Conservation (phyloP, 805 yeast genomes). For the Myxozyma vanderwaltii region DNA sequence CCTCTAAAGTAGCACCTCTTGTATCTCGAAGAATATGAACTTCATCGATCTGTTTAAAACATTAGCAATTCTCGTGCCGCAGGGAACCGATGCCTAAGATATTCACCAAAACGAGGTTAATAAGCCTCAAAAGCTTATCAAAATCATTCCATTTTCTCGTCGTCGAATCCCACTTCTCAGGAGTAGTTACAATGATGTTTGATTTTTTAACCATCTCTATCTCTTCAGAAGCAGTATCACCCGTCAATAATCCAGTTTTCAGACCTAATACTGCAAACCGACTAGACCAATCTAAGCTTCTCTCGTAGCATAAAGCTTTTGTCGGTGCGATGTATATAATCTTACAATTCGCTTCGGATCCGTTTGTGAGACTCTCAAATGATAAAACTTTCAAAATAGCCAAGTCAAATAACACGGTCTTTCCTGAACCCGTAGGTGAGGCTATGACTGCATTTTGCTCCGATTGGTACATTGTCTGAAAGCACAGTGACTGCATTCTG, state of each 20-base stretch:
- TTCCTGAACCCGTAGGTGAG: slow-evolving; percentile 64
- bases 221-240: slow-evolving; percentile 54
- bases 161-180: slow-evolving; percentile 63
- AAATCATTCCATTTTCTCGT: slow-evolving; percentile 56
- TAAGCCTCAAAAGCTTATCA: slow-evolving; percentile 44
- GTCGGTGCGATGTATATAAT: slow-evolving; percentile 60
- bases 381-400: slow-evolving; percentile 46
- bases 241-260: slow-evolving; percentile 55
- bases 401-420: slow-evolving; percentile 57
- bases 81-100: slow-evolving; percentile 69
- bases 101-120: slow-evolving; percentile 49
- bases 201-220: slow-evolving; percentile 52
- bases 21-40: slow-evolving; percentile 50
- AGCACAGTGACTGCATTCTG: slow-evolving; percentile 55
- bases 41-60: slow-evolving; percentile 57
- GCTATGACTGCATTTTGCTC: slow-evolving; percentile 51
- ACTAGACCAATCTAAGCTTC: slow-evolving; percentile 50
- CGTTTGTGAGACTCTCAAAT: background rate
- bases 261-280: slow-evolving; percentile 48
- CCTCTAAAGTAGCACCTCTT: slow-evolving; percentile 56
- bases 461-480: slow-evolving; percentile 43
- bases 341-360: slow-evolving; percentile 26
- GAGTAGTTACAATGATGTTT: slow-evolving; percentile 59
- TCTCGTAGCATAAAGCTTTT: slow-evolving; percentile 58
- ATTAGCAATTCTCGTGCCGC: slow-evolving; percentile 65